Percentiles rank a stretch among this genome's conserved stretches.
Conservation (phyloP, 2,329 filamentous ascomycete species). For the Fusarium luffae region DNA sequence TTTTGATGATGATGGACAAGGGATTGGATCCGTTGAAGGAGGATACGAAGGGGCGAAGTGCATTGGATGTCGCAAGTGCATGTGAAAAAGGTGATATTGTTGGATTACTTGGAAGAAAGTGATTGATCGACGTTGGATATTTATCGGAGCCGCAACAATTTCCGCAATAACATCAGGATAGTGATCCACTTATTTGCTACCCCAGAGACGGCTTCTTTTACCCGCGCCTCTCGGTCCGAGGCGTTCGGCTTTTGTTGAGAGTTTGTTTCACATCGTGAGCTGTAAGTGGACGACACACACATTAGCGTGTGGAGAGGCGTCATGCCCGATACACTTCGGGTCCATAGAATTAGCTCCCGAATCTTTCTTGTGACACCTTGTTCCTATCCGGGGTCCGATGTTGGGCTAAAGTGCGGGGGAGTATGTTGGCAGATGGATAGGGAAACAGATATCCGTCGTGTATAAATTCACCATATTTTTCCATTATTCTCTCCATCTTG, state of each 20-base stretch:
- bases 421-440: not conserved
- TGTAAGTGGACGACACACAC: not conserved
- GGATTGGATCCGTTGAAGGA: conserved; percentile 40
- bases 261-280: not conserved
- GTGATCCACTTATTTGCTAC: not conserved
- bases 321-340: conserved; percentile 10
- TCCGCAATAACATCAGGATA: not conserved
- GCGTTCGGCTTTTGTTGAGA: conserved; percentile 6
- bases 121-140: not conserved
- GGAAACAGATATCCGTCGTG: not conserved
- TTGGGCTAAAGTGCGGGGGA: conserved; percentile 23
- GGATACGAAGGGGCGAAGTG: conserved; percentile 34
- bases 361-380: not conserved
- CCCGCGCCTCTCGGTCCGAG: conserved; percentile 19
- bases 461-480: not conserved
- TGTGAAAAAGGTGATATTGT: conserved; percentile 37
- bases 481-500: too few species aligned
- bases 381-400: not conserved
- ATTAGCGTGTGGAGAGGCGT: not conserved
- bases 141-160: too few species aligned
- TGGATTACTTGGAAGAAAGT: conserved; percentile 21
- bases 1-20: conserved; percentile 28
- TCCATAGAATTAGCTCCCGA: conserved; percentile 2
- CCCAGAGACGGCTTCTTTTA: not conserved
- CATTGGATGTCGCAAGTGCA: conserved; percentile 41